These are phyloP conservation scores for Hanseniaspora jakobsenii DNA, from an alignment of 805 yeast species.

Conservation along the genomic window DNA sequence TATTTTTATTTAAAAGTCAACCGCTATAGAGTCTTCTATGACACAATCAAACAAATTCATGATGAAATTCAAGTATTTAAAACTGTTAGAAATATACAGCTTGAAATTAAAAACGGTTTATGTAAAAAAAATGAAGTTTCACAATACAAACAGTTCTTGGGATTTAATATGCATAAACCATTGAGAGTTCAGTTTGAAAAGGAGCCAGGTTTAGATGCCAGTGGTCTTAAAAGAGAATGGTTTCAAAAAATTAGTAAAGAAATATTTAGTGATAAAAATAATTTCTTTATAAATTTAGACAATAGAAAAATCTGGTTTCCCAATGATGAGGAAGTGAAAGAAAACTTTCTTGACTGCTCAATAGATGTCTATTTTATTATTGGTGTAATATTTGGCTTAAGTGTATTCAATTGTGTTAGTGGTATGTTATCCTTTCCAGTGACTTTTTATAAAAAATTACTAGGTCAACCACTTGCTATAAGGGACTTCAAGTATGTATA, in stretches of 20 bases:
- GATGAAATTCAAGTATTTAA: neutral
- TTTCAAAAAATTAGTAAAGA: slow-evolving; percentile 60
- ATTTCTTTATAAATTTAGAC: slow-evolving; percentile 53
- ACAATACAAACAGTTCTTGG: neutral
- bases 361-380: slow-evolving; percentile 57
- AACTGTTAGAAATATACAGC: slow-evolving; percentile 38
- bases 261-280: slow-evolving; percentile 55
- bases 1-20: slow-evolving; percentile 58
- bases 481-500: slow-evolving; percentile 56
- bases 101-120: slow-evolving; percentile 33
- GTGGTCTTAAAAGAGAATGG: slow-evolving; percentile 93
- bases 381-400: slow-evolving; percentile 81
- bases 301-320: slow-evolving; percentile 75
- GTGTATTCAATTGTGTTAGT: slow-evolving; percentile 81
- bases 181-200: slow-evolving; percentile 66
- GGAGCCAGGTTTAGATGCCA: slow-evolving; percentile 93
- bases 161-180: slow-evolving; percentile 53
- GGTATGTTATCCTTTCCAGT: slow-evolving; percentile 67
- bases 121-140: neutral
- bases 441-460: slow-evolving; percentile 62
- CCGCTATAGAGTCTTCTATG: slow-evolving; percentile 54
- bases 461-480: slow-evolving; percentile 42
- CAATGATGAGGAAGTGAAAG: slow-evolving; percentile 23
- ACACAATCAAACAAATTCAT: slow-evolving; percentile 34
- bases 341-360: too few relatives aligned